Base-by-base conservation (phyloP, 1,284 basidiomycete genomes). In the Xerocomus minutiporus region DNA sequence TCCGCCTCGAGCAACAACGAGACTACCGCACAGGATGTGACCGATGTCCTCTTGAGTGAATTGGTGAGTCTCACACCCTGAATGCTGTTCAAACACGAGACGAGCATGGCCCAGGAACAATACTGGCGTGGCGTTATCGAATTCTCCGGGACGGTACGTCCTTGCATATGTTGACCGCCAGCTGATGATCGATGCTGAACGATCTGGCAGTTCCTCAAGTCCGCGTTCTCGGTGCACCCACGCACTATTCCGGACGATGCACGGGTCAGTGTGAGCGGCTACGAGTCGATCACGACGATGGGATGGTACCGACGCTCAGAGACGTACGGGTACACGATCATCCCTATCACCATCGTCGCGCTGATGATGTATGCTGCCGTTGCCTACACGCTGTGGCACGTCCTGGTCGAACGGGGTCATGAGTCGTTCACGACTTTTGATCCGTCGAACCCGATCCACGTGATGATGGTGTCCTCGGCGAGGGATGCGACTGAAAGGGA, bases 51-150 rank as follows among this genome's bases (percentile, higher is more conserved):
- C 17, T 13, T 41, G 13, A 26, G 12, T 5, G 25, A 41, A 26
- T 38, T 38, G 17, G 36, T 41, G 25, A 26, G 39, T 41, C 39
- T 41, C 23, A 13, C 40, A 25, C 1, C 25, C 2, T 41, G 12
- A 8, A 15, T 15, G 25, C 25, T 41, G 11, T 13, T 8, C 15
- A 41, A 26, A 36, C 34, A 15, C 15, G 35, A 36, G 25, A 41
- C 40, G 13, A 26, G 4, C 7, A 25, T 11, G 13, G 8, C 25
- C 25, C 13, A 29, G 35, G 51, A 48, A 1, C 12, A 57, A 6
- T 57, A 57, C 15, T 57, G 56, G 56, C 51, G 46, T 9, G 56
- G 56, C 35, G 45, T 58, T 20, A 45, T 57, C 17, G 56, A 57
- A 5, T 48, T 57, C 20, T 41, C 51, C 1, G 51, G 47, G 13